phyloP scores from a whole-genome alignment of 2,329 filamentous ascomycete species.

The Diaporthe citrichinensis region DNA sequence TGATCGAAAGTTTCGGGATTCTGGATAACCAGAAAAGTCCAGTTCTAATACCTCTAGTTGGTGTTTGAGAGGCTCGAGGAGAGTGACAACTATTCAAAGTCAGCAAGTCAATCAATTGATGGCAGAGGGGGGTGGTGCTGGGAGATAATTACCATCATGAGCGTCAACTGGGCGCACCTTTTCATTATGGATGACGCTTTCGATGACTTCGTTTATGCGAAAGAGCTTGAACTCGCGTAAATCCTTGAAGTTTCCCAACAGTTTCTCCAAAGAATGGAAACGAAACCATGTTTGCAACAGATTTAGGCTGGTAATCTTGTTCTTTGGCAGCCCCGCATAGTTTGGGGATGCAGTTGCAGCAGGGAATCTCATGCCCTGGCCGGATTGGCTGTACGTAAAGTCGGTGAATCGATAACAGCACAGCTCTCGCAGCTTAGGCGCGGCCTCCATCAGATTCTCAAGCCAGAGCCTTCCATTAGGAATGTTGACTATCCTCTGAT shows the following conservation, averaged over 20 bases:
- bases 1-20: background rate
- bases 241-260: background rate
- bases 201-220: fast-evolving
- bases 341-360: background rate
- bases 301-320: background rate
- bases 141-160: background rate
- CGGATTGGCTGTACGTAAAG: background rate
- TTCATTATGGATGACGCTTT: background rate
- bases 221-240: background rate
- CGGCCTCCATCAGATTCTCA: background rate
- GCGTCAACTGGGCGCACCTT: background rate
- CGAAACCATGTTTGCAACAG: background rate
- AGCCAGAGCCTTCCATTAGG: background rate
- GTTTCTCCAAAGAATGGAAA: background rate
- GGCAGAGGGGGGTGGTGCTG: background rate
- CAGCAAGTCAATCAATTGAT: background rate
- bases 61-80: background rate
- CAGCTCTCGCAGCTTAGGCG: background rate
- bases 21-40: background rate
- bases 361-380: background rate
- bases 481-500: background rate
- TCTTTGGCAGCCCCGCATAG: background rate
- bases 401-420: background rate
- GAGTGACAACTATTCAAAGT: background rate
- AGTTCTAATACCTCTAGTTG: constrained; percentile 2